Percentiles rank a stretch among this genome's conserved stretches.
Conservation (phyloP, 176 grass and related monocot genomes). For the Carex littledalei region DNA sequence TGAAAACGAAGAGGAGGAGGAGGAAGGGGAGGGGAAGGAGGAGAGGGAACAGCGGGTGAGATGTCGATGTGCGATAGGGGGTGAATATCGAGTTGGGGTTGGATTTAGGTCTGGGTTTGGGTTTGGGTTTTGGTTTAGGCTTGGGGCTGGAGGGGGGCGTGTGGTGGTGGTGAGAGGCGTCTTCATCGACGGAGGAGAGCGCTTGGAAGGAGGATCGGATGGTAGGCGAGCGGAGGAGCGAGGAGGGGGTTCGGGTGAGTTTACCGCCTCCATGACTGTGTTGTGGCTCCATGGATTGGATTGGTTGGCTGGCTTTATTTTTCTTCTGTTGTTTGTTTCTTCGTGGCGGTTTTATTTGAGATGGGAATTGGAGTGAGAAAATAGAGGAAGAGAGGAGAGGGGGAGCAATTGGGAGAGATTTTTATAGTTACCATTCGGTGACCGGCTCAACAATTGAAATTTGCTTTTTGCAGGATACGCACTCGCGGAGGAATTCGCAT, state of each 20-base stretch:
- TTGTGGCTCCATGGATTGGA: constrained; percentile 14
- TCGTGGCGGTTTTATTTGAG: constrained; percentile 15
- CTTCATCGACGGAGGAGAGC: constrained; percentile 49
- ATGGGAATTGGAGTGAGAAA: constrained; percentile 19
- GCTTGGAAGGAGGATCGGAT: constrained; percentile 50
- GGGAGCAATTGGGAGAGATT: neutral
- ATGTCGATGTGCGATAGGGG: constrained; percentile 14
- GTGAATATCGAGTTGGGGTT: constrained; percentile 19
- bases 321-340: neutral
- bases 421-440: constrained; percentile 40
- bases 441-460: constrained; percentile 4
- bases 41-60: constrained; percentile 33
- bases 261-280: constrained; percentile 33
- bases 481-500: too few relatives aligned
- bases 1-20: constrained; percentile 39
- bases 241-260: constrained; percentile 73
- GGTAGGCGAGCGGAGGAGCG: constrained; percentile 74
- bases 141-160: constrained; percentile 27
- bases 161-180: constrained; percentile 52
- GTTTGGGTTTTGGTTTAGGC: constrained; percentile 26
- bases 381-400: neutral
- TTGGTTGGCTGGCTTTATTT: constrained; percentile 22
- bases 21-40: constrained; percentile 36
- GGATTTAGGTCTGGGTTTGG: constrained; percentile 23
- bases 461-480: neutral